Conservation (phyloP, 148 eudicot genomes). For the Polygonum maritimum region DNA sequence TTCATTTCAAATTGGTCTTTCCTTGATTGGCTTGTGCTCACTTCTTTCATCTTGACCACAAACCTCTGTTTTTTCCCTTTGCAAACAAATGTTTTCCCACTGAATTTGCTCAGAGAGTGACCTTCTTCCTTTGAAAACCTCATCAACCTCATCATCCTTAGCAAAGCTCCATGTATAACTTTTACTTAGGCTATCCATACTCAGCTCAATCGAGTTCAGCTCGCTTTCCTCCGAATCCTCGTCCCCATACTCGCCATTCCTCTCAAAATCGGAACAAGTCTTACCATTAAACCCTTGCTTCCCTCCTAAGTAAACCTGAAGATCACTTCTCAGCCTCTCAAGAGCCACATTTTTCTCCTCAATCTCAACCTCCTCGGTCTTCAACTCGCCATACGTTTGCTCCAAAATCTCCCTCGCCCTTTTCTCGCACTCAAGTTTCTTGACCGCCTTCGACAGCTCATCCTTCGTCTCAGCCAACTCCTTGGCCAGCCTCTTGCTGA, state of each 20-base stretch:
- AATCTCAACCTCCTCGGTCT: slow-evolving; percentile 43
- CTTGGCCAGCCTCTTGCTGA: slow-evolving; percentile 39
- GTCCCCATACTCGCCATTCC: slow-evolving; percentile 20
- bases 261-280: neutral
- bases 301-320: slow-evolving; percentile 33
- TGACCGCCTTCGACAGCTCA: slow-evolving; percentile 29
- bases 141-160: slow-evolving; percentile 28
- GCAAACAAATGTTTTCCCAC: slow-evolving; percentile 38
- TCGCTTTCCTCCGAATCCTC: slow-evolving; percentile 47
- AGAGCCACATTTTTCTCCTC: slow-evolving; percentile 54
- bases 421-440: slow-evolving; percentile 42
- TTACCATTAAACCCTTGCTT: slow-evolving; percentile 11
- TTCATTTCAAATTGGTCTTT: neutral
- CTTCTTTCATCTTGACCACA: neutral
- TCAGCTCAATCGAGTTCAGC: slow-evolving; percentile 66
- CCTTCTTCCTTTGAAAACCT: slow-evolving; percentile 43
- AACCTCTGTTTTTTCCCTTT: slow-evolving; percentile 17
- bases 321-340: slow-evolving; percentile 51
- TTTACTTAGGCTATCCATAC: slow-evolving; percentile 40
- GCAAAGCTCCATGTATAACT: slow-evolving; percentile 43
- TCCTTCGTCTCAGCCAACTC: slow-evolving; percentile 41
- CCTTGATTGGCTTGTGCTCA: neutral
- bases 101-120: slow-evolving; percentile 44
- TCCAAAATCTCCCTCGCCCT: slow-evolving; percentile 40
- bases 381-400: slow-evolving; percentile 54